Evolutionary conservation across 1,139 yeast genomes (phyloP), one percentile per base, ranked within the genome.

Genomic region (Suhomyces bokatorum): DNA sequence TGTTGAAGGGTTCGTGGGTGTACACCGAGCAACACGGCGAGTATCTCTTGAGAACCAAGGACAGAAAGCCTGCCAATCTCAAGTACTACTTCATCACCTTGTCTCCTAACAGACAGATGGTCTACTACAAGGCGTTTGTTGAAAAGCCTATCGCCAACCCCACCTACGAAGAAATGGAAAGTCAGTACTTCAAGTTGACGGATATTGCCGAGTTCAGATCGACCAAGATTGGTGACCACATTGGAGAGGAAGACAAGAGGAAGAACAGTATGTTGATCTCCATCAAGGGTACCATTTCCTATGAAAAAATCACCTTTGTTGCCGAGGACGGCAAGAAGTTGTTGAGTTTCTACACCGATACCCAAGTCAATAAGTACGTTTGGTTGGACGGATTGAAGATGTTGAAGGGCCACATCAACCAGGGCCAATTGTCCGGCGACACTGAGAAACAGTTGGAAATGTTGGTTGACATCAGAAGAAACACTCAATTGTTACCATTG

Each of bases 1-100:
- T 89, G 42, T 79, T 88, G 35, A 81, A 80, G 54, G 96, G 97
- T 4, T 79, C 88, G 2, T 88, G 96, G 96, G 93, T 87, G n/a
- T 83, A 73, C 56, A 76, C 85, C 3, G 86, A 82, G 43, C 68
- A 74, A 43, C 89, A 89, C 39, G 73, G 82, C 1, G 81, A 78
- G 45, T 55, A 54, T 28, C 51, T 72, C 36, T 59, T 70, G 20
- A 61, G 63, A 22, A 60, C 63, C 20, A 58, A 57, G 13, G 64
- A 61, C 32, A 58, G 52, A 58, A 64, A 53, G 52, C 47, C 55
- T 35, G 40, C 53, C 35, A 35, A 46, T 13, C 60, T 57, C 35
- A 64, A 73, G 51, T 72, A 77, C 47, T 83, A 75, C 59, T 87
- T 80, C 59, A 72, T 87, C 35, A 73, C 81, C 9, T 67, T 88